Evolutionary conservation across 1,284 basidiomycete genomes (phyloP), one percentile per base, ranked within the genome.

Genomic region (Sanghuangporus weigelae): DNA sequence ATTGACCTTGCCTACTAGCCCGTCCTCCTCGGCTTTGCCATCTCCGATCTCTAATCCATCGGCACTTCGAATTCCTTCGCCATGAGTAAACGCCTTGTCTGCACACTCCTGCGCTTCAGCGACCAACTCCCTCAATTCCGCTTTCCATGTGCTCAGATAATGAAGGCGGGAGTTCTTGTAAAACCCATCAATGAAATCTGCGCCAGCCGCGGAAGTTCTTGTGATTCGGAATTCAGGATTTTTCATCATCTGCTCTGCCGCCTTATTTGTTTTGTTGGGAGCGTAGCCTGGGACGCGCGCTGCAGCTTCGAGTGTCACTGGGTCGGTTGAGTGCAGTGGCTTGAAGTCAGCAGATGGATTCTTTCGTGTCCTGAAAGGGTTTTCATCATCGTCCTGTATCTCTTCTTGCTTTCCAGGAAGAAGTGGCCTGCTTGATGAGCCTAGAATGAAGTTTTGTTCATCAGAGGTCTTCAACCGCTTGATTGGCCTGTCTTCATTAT

Each of bases 121-220:
- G 3, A 98, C 92, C 14, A 98, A 83, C 16, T 82, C 80, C 70
- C 89, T 89, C 51, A 98, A 80, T 71, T 97, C 94, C 0, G 91
- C 84, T 74, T 99, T 99, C 93, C 94, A 97, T 0, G 86, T 91
- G 16, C 93, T 90, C 16, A 99, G 77, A 71, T 96, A 91, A 70
- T 99, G 96, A 31, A 99, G 77, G 19, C 96, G 84, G 2, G 93
- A 96, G 72, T 97, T 91, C 73, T 90, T 89, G 77, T 96, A 98
- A 72, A 90, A 99, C 1, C 85, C 88, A 63, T 93, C 87, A 63
- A 98, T 89, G 72, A 97, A 99, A 67, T 88, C 90, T 0, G 90
- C 84, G 23, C 77, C 78, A 11, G 90, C 90, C 7, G 87, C 85
- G 2, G 95, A 92, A 0, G 96, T 99, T 73, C 98, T 89, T 23